phyloP scores from a whole-genome alignment of 2,329 filamentous ascomycete species.

The Aspergillus sojae region DNA sequence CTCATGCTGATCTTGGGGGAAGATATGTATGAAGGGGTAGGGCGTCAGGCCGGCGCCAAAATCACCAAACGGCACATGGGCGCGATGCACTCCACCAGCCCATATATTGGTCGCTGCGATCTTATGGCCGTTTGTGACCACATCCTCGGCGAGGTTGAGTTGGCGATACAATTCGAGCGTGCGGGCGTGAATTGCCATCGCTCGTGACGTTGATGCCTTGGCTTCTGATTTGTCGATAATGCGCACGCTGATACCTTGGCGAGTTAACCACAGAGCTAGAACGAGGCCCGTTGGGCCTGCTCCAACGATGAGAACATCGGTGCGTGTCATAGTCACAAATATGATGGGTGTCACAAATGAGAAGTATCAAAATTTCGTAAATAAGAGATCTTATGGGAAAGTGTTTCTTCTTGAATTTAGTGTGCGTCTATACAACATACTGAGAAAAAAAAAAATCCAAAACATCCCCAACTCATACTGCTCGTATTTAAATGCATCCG shows the following conservation, averaged over 20 bases:
- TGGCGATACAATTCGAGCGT: conserved; percentile 55
- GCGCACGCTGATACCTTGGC: conserved; percentile 50
- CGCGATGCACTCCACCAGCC: conserved; percentile 25
- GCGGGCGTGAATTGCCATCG: conserved; percentile 52
- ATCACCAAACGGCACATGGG: conserved; percentile 27
- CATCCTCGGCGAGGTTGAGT: conserved; percentile 41
- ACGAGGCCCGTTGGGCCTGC: conserved; percentile 50
- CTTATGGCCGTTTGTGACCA: conserved; percentile 42
- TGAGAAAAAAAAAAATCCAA: background rate
- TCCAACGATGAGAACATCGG: conserved; percentile 48
- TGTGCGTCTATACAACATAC: background rate
- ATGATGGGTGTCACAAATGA: background rate
- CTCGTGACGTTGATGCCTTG: conserved; percentile 40
- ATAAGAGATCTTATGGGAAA: fast-evolving
- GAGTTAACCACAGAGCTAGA: conserved; percentile 51
- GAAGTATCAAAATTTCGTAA: too few species aligned
- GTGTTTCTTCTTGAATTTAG: background rate
- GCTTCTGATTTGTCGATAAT: conserved; percentile 51
- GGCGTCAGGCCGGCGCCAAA: conserved; percentile 31
- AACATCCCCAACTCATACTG: too few species aligned
- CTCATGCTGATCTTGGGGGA: conserved; percentile 35
- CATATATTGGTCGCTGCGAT: conserved; percentile 45
- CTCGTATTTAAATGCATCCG: background rate
- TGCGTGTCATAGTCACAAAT: background rate
- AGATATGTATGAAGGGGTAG: conserved; percentile 32